phyloP scores from a whole-genome alignment of 129 eudicot species.

The Pseudognaphalium luteoalbum region DNA sequence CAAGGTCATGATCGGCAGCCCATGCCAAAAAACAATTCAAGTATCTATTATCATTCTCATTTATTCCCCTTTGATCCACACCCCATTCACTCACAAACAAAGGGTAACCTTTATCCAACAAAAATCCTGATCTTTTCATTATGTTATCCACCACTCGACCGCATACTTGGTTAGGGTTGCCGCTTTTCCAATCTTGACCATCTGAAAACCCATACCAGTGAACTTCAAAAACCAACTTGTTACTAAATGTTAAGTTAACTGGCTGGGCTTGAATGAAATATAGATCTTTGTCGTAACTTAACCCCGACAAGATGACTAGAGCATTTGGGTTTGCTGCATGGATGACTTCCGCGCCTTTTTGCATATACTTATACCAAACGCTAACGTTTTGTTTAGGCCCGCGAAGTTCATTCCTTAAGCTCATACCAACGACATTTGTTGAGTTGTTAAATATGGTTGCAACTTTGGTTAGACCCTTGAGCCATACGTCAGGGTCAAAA shows the following conservation, averaged over 20 bases:
- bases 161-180: slow-evolving; percentile 76
- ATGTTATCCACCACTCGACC: slow-evolving; percentile 43
- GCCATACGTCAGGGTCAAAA: slow-evolving; percentile 74
- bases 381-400: slow-evolving; percentile 66
- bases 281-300: slow-evolving; percentile 62
- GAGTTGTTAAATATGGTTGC: slow-evolving; percentile 67
- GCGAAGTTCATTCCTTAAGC: slow-evolving; percentile 86
- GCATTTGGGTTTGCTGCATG: slow-evolving; percentile 72
- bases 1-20: slow-evolving; percentile 74
- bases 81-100: slow-evolving; percentile 91
- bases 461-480: slow-evolving; percentile 64
- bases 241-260: slow-evolving; percentile 48
- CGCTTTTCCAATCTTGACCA: slow-evolving; percentile 58
- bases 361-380: slow-evolving; percentile 97
- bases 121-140: slow-evolving; percentile 55
- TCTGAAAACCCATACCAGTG: slow-evolving; percentile 85
- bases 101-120: slow-evolving; percentile 80
- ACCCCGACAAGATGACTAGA: slow-evolving; percentile 72
- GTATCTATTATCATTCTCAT: slow-evolving; percentile 77
- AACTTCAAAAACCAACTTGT: slow-evolving; percentile 69
- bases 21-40: slow-evolving; percentile 73
- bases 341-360: slow-evolving; percentile 80
- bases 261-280: slow-evolving; percentile 45
- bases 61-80: slow-evolving; percentile 68
- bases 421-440: slow-evolving; percentile 74